phyloP scores from a whole-genome alignment of 2,329 filamentous ascomycete species.

The Fusarium sp. region DNA sequence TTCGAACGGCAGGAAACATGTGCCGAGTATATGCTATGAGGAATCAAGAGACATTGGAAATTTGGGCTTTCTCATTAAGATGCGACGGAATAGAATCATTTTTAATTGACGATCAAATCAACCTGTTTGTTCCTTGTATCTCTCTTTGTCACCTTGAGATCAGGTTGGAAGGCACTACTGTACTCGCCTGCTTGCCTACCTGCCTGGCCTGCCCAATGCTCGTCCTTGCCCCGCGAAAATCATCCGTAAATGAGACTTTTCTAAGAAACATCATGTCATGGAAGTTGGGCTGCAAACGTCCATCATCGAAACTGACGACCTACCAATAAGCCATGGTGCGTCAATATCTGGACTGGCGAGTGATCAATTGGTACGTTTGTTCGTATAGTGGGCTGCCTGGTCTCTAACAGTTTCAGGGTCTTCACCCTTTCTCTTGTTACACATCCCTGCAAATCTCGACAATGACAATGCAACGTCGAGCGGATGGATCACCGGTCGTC shows the following conservation, averaged over 20 bases:
- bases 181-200: not conserved
- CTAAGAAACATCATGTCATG: not conserved
- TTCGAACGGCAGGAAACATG: not conserved
- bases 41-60: not conserved
- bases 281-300: not conserved
- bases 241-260: not conserved
- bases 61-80: not conserved
- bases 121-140: not conserved
- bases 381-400: slow-evolving; percentile 10
- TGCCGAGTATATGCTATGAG: not conserved
- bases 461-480: slow-evolving; percentile 14
- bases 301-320: not conserved
- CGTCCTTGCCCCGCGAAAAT: not conserved
- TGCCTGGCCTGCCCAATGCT: not conserved
- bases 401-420: slow-evolving; percentile 27
- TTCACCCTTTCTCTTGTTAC: not conserved
- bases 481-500: slow-evolving; percentile 33
- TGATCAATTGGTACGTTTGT: slow-evolving; percentile 2
- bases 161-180: not conserved
- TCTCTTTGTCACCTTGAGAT: not conserved
- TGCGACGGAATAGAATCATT: not conserved
- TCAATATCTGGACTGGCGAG: not conserved
- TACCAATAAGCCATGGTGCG: not conserved
- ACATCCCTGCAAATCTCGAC: slow-evolving; percentile 26
- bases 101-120: not conserved